Evolutionary conservation across 1,284 basidiomycete species (phyloP).

Genomic region (Trichosporon inkin): DNA sequence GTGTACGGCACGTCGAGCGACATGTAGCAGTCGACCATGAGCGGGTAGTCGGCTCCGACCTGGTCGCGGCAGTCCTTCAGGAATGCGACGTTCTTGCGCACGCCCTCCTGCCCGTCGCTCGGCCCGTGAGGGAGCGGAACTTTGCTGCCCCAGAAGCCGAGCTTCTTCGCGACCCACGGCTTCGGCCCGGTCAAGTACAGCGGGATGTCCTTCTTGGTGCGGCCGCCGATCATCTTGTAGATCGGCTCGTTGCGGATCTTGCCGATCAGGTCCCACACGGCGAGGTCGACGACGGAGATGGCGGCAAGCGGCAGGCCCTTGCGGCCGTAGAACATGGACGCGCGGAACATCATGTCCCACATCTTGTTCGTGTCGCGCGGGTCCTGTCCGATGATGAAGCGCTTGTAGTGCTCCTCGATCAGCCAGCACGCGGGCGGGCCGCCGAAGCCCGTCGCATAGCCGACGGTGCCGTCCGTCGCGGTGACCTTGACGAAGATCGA

Average conservation of each 20-base stretch:
- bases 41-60: constrained; percentile 53
- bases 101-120: constrained; percentile 52
- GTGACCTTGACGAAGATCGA: constrained; percentile 55
- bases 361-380: constrained; percentile 55
- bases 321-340: constrained; percentile 57
- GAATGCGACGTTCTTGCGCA: constrained; percentile 56
- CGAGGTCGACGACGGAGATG: constrained; percentile 55
- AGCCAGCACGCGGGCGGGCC: constrained; percentile 58
- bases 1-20: constrained; percentile 53
- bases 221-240: constrained; percentile 58
- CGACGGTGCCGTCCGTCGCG: constrained; percentile 54
- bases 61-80: constrained; percentile 52
- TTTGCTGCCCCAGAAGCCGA: constrained; percentile 58
- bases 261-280: constrained; percentile 57
- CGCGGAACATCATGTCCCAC: constrained; percentile 53
- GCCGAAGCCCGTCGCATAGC: constrained; percentile 56
- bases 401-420: constrained; percentile 56
- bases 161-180: constrained; percentile 52
- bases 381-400: constrained; percentile 56
- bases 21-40: constrained; percentile 58
- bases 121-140: constrained; percentile 55
- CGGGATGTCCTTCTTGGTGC: constrained; percentile 54
- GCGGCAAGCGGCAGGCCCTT: constrained; percentile 55
- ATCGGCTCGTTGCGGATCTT: constrained; percentile 57
- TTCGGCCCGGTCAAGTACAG: constrained; percentile 57